Conservation (phyloP, 345 rosid species). For the Firmiana major region DNA sequence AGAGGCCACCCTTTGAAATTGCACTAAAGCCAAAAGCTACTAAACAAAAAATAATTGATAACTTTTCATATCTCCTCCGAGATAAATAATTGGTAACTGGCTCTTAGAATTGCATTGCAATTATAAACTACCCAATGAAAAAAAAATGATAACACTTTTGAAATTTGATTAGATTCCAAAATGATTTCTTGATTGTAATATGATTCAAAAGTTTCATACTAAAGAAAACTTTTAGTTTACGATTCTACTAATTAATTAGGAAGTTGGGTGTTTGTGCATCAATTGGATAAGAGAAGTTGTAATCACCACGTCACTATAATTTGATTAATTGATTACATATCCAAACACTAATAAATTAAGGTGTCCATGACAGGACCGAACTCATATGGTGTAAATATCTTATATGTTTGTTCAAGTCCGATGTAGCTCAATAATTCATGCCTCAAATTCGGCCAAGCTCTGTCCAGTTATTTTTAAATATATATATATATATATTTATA, state of each 20-base stretch:
- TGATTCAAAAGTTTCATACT: neutral
- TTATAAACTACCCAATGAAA: neutral
- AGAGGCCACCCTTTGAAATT: neutral
- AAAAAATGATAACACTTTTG: no score
- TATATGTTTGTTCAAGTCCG: no score
- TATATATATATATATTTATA: no score
- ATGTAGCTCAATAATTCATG: no score
- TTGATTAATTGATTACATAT: neutral
- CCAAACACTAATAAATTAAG: no score
- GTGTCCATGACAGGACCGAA: no score
- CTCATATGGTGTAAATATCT: no score
- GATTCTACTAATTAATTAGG: neutral
- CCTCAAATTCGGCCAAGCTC: no score
- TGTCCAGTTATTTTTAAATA: no score
- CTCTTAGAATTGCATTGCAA: neutral
- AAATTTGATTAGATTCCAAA: neutral
- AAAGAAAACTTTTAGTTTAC: neutral
- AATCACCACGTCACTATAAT: neutral
- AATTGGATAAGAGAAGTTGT: neutral
- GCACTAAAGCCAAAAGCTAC: neutral
- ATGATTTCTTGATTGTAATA: neutral
- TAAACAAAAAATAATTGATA: neutral
- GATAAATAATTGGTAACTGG: neutral
- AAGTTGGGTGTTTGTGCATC: neutral
- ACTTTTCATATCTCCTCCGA: slow-evolving; percentile 4